A percentile compares a stretch with the other conserved stretches of the same genome.
Conservation (phyloP, 192 early-diverging fungal species). For the Phlyctochytrium planicorne region DNA sequence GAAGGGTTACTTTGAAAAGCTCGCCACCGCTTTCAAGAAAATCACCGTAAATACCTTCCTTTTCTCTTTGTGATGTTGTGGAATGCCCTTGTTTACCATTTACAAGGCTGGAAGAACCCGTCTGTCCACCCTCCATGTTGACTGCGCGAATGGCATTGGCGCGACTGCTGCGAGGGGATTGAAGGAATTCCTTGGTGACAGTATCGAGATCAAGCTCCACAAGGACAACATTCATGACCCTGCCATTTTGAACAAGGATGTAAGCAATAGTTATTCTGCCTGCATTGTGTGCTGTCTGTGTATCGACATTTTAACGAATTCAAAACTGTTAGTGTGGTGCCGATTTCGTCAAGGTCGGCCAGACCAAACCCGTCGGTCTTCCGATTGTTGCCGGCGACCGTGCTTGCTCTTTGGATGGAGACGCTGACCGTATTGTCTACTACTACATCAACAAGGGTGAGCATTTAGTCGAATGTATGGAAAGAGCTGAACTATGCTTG, state of each 20-base stretch:
- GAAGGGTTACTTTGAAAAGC: constrained; percentile 91
- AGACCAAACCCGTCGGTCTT: constrained; percentile 73
- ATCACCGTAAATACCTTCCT: constrained; percentile 70
- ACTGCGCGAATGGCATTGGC: constrained; percentile 97
- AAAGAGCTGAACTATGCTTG: background rate
- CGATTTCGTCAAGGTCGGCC: constrained; percentile 95
- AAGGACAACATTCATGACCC: constrained; percentile 72
- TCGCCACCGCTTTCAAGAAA: constrained; percentile 77
- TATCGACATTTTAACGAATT: constrained; percentile 1
- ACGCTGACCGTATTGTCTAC: constrained; percentile 97
- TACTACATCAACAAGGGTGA: constrained; percentile 84
- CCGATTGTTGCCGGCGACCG: constrained; percentile 65
- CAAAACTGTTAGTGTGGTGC: constrained; percentile 76
- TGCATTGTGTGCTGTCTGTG: constrained; percentile 4
- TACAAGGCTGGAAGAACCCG: constrained; percentile 72
- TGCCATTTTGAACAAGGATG: constrained; percentile 83
- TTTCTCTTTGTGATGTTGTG: constrained; percentile 2
- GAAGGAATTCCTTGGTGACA: constrained; percentile 59
- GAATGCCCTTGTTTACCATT: constrained; percentile 3
- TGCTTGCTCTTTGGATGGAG: constrained; percentile 92
- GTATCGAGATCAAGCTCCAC: constrained; percentile 65
- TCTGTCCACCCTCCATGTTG: constrained; percentile 73
- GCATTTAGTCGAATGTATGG: background rate
- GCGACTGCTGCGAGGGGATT: constrained; percentile 86
- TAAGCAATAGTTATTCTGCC: no score